Base-by-base conservation (phyloP, 2,329 filamentous ascomycete genomes). In the Chrysoporthe cubensis region DNA sequence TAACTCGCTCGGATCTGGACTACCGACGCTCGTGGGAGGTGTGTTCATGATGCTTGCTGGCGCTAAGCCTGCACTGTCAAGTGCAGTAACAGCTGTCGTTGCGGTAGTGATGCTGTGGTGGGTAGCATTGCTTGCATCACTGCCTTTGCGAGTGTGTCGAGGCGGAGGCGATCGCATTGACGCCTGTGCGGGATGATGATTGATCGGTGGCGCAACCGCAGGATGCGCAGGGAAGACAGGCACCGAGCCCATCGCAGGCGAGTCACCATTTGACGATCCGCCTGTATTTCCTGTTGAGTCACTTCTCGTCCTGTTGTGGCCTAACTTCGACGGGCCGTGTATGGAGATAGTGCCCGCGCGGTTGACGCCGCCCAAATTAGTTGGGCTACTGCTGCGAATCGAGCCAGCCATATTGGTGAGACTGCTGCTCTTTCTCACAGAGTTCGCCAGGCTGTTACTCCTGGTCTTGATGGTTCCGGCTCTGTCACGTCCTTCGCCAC, bases 381-480 rank as follows among this genome's bases (percentile, higher is more conserved):
- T 61, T 43, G 59, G 59, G 59, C 59, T 61, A 40, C 21, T 61
- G 59, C 59, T 46, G 59, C 59, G 59, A 14, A 61, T 34, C 59
- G 59, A 61, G 42, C 26, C 58, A 1, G 44, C 59, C 14, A 68
- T n/a, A n/a, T 52, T 68, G 43, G 50, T 69, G 26, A 65, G 59
- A 42, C 66, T 68, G 59, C 46, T 68, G 42, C 64, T 69, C 56
- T 66, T 67, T 43, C 65, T 64, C 40, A 75, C 64, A 26, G 66
- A 68, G 2, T 75, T 73, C 1, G 71, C 71, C 9, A 74, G 62
- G 66, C 71, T 69, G 46, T 65, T 70, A 59, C 60, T 69, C 16
- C 66, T 64, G 50, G 34, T 48, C 46, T 56, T 69, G 21, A 65
- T 44, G 61, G 50, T 65, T 32, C 66, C 48, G n/a, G 43, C 14